These are phyloP conservation scores for Curvularia sp. DNA, from an alignment of 2,329 filamentous ascomycete genomes.

Conservation along the genomic window DNA sequence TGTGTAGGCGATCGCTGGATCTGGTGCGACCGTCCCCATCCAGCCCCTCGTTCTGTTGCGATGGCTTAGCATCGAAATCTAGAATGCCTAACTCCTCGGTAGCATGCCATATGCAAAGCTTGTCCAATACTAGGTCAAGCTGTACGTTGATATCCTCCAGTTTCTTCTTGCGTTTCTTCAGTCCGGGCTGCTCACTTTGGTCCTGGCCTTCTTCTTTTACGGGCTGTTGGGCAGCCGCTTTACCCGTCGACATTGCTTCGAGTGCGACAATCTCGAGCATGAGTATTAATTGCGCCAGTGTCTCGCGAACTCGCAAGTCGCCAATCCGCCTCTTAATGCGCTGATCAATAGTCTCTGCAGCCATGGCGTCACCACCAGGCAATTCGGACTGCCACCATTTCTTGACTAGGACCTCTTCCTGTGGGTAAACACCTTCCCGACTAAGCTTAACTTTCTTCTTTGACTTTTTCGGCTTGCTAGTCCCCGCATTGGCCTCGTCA, in stretches of 20 bases:
- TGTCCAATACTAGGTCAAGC: conserved; percentile 76
- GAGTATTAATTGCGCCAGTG: conserved; percentile 79
- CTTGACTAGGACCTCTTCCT: conserved; percentile 69
- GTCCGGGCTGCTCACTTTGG: conserved; percentile 24
- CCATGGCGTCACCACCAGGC: conserved; percentile 47
- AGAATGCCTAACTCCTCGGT: conserved; percentile 65
- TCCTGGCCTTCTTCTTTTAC: conserved; percentile 28
- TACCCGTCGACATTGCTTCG: conserved; percentile 57
- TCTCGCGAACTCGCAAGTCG: conserved; percentile 74
- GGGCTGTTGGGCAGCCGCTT: conserved; percentile 34
- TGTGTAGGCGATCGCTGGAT: conserved; percentile 68
- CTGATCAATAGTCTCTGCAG: conserved; percentile 51
- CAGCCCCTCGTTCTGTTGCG: conserved; percentile 31
- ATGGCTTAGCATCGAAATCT: conserved; percentile 41
- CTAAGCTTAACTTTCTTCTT: conserved; percentile 62
- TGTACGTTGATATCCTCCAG: conserved; percentile 70
- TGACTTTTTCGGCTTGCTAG: conserved; percentile 48
- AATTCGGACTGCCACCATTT: conserved; percentile 70
- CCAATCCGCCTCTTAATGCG: conserved; percentile 69
- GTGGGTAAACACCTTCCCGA: conserved; percentile 72
- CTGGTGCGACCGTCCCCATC: conserved; percentile 32
- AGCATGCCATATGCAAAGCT: conserved; percentile 84
- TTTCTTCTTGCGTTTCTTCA: conserved; percentile 62
- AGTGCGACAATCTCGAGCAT: conserved; percentile 78
- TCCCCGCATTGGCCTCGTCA: conserved; percentile 49